Evolutionary conservation across 2,329 filamentous ascomycete genomes (phyloP).

Genomic region (Cercospora zeina): DNA sequence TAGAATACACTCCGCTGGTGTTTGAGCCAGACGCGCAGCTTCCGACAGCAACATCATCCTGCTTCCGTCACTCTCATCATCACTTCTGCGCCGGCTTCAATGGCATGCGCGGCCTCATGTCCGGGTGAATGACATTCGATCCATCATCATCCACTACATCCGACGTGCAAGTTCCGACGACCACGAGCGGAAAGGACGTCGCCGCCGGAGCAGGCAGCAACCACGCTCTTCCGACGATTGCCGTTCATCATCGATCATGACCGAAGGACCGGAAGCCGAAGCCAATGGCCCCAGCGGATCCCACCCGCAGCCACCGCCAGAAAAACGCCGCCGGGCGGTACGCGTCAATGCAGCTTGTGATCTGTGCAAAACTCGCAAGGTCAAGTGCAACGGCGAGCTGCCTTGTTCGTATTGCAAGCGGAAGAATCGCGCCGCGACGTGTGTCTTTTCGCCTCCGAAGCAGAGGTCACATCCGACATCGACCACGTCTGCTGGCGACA

Average conservation of each 20-base stretch:
- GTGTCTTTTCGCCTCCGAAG: constrained; percentile 36
- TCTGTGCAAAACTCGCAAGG: constrained; percentile 51
- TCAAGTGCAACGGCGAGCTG: constrained; percentile 55
- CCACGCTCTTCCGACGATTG: background rate
- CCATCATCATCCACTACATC: too few relatives aligned
- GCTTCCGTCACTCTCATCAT: background rate
- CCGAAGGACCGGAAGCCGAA: background rate
- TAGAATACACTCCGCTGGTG: too few relatives aligned
- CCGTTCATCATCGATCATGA: constrained; percentile 2
- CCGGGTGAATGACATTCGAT: background rate
- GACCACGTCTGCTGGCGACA: constrained; percentile 38
- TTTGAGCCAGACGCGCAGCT: too few relatives aligned
- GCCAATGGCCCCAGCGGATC: background rate
- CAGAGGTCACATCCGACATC: constrained; percentile 12
- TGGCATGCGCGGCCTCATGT: background rate
- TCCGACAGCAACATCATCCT: background rate
- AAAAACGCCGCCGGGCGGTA: constrained; percentile 29
- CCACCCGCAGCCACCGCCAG: constrained; percentile 3
- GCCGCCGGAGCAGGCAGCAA: background rate
- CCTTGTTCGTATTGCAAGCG: constrained; percentile 54
- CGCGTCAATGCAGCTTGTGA: constrained; percentile 45
- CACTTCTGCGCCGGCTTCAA: background rate
- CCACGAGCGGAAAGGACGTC: background rate
- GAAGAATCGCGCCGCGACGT: constrained; percentile 46
- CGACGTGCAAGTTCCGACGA: background rate